Percentiles rank a stretch among this genome's conserved stretches.
Conservation (phyloP, 768 basidiomycete genomes). For the Pulveroboletus sp. region DNA sequence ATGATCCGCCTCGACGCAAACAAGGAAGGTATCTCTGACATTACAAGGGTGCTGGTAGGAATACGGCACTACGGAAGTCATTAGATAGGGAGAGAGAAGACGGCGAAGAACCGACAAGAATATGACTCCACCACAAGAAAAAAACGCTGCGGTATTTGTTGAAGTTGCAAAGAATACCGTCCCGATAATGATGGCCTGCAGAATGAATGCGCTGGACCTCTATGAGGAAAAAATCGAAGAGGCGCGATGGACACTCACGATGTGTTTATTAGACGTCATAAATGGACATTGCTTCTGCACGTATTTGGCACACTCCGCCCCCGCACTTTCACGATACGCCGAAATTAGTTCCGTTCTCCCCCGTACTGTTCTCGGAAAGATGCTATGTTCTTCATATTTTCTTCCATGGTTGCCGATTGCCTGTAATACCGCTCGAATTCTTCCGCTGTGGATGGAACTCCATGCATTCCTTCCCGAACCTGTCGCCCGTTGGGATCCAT, state of each 20-base stretch:
- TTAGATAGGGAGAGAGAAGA: background rate
- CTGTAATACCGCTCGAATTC: constrained; percentile 55
- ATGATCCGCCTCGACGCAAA: constrained; percentile 45
- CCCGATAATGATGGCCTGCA: constrained; percentile 33
- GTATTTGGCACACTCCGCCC: constrained; percentile 49
- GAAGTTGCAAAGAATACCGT: constrained; percentile 46
- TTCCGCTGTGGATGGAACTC: constrained; percentile 42
- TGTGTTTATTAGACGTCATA: constrained; percentile 41
- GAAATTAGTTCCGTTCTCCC: constrained; percentile 39
- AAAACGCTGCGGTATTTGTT: constrained; percentile 33
- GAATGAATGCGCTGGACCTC: constrained; percentile 35
- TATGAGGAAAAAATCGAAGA: background rate
- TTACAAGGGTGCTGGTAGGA: constrained; percentile 55
- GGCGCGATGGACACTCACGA: constrained; percentile 5
- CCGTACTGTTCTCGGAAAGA: constrained; percentile 44
- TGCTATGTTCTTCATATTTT: constrained; percentile 47
- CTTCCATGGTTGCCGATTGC: constrained; percentile 36
- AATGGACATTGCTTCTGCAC: constrained; percentile 43
- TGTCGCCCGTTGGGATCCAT: constrained; percentile 64
- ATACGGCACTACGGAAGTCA: constrained; percentile 40
- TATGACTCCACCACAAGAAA: constrained; percentile 72
- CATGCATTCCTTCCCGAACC: constrained; percentile 28
- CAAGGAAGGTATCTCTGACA: constrained; percentile 55
- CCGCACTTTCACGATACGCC: constrained; percentile 47
- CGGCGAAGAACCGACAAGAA: constrained; percentile 69